These are phyloP conservation scores for Tothia fuscella DNA, from an alignment of 2,329 filamentous ascomycete genomes.

Conservation along the genomic window DNA sequence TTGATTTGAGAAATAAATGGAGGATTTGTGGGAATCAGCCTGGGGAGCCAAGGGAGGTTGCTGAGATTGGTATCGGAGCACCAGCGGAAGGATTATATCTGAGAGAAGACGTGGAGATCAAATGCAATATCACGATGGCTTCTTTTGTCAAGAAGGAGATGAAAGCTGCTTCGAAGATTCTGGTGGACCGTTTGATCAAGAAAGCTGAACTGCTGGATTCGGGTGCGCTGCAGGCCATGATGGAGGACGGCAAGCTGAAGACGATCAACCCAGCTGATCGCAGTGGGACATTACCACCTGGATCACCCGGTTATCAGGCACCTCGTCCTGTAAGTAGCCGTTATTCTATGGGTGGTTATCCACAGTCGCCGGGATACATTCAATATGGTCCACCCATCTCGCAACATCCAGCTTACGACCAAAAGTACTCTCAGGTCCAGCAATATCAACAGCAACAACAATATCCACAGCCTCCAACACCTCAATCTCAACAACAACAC, in stretches of 20 bases:
- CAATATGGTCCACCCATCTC: not conserved
- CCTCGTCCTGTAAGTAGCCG: not conserved
- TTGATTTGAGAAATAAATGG: constrained; percentile 58
- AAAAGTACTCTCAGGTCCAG: not conserved
- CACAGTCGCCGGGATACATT: not conserved
- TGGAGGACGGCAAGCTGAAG: constrained; percentile 50
- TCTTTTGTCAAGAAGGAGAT: constrained; percentile 55
- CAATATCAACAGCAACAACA: not conserved
- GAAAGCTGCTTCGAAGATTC: constrained; percentile 54
- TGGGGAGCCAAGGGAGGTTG: constrained; percentile 49
- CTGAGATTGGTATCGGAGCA: constrained; percentile 52
- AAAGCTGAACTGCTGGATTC: constrained; percentile 59
- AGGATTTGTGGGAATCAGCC: constrained; percentile 57
- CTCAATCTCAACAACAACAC: constrained; percentile 15
- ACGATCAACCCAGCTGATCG: constrained; percentile 41
- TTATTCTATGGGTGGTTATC: not conserved
- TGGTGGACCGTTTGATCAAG: constrained; percentile 57
- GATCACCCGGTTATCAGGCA: constrained; percentile 4
- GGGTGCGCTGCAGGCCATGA: constrained; percentile 54
- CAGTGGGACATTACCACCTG: constrained; percentile 12
- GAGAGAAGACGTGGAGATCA: constrained; percentile 59
- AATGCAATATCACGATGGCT: constrained; percentile 54
- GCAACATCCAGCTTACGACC: constrained; percentile 1
- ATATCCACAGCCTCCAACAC: constrained; percentile 5
- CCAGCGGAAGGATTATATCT: constrained; percentile 56